Percentiles rank a stretch among this genome's conserved stretches.
These are phyloP conservation scores for Cytidiella melzeri DNA, from an alignment of 768 basidiomycete genomes.

Conservation along the genomic window DNA sequence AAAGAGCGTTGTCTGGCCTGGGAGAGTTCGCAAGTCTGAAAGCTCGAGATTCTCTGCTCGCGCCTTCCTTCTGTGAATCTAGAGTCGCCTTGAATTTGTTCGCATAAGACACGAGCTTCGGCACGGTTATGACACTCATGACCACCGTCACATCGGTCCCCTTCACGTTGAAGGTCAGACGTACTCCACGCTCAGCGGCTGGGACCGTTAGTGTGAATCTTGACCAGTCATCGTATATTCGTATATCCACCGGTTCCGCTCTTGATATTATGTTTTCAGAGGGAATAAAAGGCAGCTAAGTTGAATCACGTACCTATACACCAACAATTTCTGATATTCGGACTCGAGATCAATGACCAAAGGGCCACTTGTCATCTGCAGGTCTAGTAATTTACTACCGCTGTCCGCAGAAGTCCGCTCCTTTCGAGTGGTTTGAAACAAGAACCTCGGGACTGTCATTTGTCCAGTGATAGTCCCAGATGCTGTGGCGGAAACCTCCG, in stretches of 20 bases:
- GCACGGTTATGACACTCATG: conserved; percentile 69
- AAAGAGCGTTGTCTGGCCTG: conserved; percentile 74
- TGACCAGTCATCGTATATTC: conserved; percentile 81
- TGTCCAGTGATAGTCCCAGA: conserved; percentile 68
- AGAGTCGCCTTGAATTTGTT: conserved; percentile 73
- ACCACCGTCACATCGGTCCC: conserved; percentile 64
- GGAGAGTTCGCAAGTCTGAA: conserved; percentile 70
- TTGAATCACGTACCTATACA: conserved; percentile 56
- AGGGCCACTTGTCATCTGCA: conserved; percentile 69
- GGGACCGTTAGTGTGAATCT: conserved; percentile 34
- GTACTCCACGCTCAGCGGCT: conserved; percentile 47
- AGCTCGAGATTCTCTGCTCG: conserved; percentile 70
- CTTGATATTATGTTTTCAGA: conserved; percentile 30
- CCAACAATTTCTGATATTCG: conserved; percentile 66
- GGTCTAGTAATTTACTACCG: conserved; percentile 53
- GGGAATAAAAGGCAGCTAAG: not conserved
- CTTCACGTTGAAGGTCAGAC: conserved; percentile 67
- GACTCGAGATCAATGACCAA: conserved; percentile 64
- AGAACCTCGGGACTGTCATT: conserved; percentile 58
- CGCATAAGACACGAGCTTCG: conserved; percentile 66
- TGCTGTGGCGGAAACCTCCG: conserved; percentile 48
- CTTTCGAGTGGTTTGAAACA: conserved; percentile 67
- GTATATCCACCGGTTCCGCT: conserved; percentile 71
- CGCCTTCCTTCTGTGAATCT: conserved; percentile 66
- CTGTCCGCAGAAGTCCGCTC: conserved; percentile 31